Percentiles rank a stretch among this genome's conserved stretches.
These are phyloP conservation scores for Rubia occidens DNA, from an alignment of 305 asterid species.

Conservation along the genomic window DNA sequence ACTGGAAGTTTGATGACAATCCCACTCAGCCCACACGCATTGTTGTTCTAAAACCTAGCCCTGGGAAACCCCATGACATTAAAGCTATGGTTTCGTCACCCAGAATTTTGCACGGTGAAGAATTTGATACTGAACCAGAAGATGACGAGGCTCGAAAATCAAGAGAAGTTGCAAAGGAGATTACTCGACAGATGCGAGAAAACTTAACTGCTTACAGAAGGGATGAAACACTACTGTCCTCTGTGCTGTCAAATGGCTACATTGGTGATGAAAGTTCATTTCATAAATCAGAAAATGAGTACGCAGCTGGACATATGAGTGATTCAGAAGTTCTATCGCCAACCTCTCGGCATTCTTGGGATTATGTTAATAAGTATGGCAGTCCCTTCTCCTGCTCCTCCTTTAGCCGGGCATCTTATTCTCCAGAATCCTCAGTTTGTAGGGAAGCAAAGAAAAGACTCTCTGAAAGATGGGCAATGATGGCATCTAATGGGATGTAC, in stretches of 20 bases:
- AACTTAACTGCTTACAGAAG: constrained; percentile 31
- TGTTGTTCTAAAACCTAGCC: constrained; percentile 87
- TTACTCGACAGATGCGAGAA: constrained; percentile 47
- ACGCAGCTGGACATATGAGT: constrained; percentile 57
- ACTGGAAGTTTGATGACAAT: constrained; percentile 40
- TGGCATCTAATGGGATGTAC: constrained; percentile 57
- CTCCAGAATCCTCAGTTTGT: constrained; percentile 78
- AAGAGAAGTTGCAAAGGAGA: constrained; percentile 63
- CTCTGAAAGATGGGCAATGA: constrained; percentile 94
- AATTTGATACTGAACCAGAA: constrained; percentile 39
- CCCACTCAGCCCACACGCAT: constrained; percentile 74
- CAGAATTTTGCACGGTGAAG: constrained; percentile 33
- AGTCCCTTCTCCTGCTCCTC: constrained; percentile 74
- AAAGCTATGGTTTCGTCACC: constrained; percentile 48
- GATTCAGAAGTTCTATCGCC: constrained; percentile 83
- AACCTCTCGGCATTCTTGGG: constrained; percentile 81
- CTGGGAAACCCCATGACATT: constrained; percentile 39
- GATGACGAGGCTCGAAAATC: constrained; percentile 59
- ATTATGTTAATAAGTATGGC: constrained; percentile 58
- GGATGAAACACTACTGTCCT: constrained; percentile 65
- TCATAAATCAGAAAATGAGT: constrained; percentile 49
- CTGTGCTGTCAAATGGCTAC: constrained; percentile 72
- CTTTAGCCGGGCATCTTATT: constrained; percentile 63
- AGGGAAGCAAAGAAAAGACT: constrained; percentile 95
- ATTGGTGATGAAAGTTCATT: constrained; percentile 89